phyloP scores from a whole-genome alignment of 192 early-diverging fungal species.

The Entomortierella beljakovae region DNA sequence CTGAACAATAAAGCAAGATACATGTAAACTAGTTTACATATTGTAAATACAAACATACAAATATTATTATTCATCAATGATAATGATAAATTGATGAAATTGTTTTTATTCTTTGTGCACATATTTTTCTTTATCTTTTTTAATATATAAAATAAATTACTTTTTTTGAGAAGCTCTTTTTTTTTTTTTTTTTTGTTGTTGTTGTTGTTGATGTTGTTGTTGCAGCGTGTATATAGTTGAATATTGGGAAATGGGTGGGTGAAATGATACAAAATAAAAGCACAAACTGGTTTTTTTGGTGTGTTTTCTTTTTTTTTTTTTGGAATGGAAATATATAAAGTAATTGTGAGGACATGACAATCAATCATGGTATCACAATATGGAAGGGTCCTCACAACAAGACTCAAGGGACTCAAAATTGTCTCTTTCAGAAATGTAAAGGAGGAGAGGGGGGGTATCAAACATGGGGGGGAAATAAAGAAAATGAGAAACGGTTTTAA shows the following conservation, averaged over 20 bases:
- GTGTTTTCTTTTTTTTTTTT: slow-evolving; percentile 2
- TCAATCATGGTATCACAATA: background rate
- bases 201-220: background rate
- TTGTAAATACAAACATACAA: no score
- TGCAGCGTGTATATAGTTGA: background rate
- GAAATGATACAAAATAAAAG: slow-evolving; percentile 23
- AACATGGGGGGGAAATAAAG: slow-evolving; percentile 1
- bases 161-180: background rate
- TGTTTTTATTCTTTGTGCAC: no score
- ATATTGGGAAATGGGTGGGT: background rate
- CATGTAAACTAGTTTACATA: no score
- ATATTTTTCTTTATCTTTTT: no score
- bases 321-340: background rate
- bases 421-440: no score
- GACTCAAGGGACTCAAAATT: background rate
- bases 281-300: background rate
- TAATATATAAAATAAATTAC: no score
- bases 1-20: no score
- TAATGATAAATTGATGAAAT: no score
- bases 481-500: background rate
- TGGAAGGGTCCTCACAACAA: background rate
- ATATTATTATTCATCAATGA: no score
- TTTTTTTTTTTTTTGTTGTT: no score
- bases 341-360: slow-evolving; percentile 1
- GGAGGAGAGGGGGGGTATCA: slow-evolving; percentile 23